A percentile compares a stretch with the other conserved stretches of the same genome.
Evolutionary conservation across 768 basidiomycete genomes (phyloP).

Genomic region (Rhizopogon vinicolor): DNA sequence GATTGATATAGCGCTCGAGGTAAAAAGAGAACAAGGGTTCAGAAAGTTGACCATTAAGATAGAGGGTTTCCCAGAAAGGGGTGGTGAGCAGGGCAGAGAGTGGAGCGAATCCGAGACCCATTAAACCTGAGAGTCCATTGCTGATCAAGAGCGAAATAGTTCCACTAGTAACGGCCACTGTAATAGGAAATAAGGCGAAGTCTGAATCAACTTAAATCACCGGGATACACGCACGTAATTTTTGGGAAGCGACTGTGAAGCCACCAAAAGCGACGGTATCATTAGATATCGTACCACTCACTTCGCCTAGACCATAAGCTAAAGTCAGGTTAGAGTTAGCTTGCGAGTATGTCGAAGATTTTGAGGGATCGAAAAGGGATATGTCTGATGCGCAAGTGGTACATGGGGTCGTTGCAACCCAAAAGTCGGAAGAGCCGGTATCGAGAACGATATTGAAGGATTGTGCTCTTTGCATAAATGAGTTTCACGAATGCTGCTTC

Average conservation of each 20-base stretch:
- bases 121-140: too few relatives aligned
- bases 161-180: too few relatives aligned
- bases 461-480: slow-evolving; percentile 45
- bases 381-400: slow-evolving; percentile 32
- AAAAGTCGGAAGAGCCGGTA: slow-evolving; percentile 88
- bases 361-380: slow-evolving; percentile 39
- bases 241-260: slow-evolving; percentile 53
- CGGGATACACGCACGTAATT: slow-evolving; percentile 39
- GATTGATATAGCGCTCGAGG: slow-evolving; percentile 48
- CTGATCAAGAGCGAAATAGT: too few relatives aligned
- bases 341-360: slow-evolving; percentile 35
- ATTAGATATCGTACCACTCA: slow-evolving; percentile 44
- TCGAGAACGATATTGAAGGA: slow-evolving; percentile 79
- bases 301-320: slow-evolving; percentile 68
- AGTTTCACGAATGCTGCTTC: slow-evolving; percentile 2
- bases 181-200: too few relatives aligned
- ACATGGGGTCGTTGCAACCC: slow-evolving; percentile 65
- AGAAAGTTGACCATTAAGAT: slow-evolving; percentile 35
- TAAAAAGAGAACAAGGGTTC: slow-evolving; percentile 61
- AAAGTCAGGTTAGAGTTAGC: slow-evolving; percentile 31
- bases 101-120: slow-evolving; percentile 44
- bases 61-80: slow-evolving; percentile 67
- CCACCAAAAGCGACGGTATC: slow-evolving; percentile 67
- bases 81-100: slow-evolving; percentile 50
- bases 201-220: not conserved